Conservation (phyloP, 306 rosid genomes). For the Begonia masoniana region DNA sequence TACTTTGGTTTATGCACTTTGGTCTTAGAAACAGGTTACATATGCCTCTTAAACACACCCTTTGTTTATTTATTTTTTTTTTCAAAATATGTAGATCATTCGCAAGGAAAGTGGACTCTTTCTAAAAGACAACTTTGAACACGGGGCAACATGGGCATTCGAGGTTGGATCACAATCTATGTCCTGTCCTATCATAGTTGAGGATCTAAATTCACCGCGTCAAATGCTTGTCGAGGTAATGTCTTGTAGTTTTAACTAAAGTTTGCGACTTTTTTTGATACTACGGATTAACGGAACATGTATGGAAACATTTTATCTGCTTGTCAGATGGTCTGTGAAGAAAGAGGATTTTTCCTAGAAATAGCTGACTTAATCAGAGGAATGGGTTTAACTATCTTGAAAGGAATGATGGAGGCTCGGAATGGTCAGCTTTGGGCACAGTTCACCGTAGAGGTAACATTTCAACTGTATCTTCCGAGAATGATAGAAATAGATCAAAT, state of each 20-base stretch:
- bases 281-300: too few species aligned
- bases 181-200: constrained; percentile 88
- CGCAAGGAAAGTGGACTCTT: constrained; percentile 57
- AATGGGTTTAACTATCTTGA: constrained; percentile 83
- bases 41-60: too few species aligned
- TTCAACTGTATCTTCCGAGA: background rate
- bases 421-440: constrained; percentile 91
- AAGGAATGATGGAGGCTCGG: constrained; percentile 74
- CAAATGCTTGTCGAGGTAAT: constrained; percentile 93
- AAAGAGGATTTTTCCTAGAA: constrained; percentile 79
- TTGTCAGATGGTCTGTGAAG: constrained; percentile 88
- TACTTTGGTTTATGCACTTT: too few species aligned
- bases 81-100: constrained; percentile 44
- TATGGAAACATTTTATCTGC: too few species aligned
- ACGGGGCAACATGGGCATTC: constrained; percentile 90
- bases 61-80: background rate
- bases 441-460: constrained; percentile 73
- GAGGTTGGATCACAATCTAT: constrained; percentile 81
- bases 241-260: too few species aligned
- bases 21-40: too few species aligned
- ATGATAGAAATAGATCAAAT: background rate
- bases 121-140: constrained; percentile 62
- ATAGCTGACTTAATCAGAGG: constrained; percentile 86
- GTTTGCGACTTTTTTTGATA: too few species aligned
- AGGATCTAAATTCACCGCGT: constrained; percentile 79